Base-by-base conservation (phyloP, 345 rosid genomes). In the Streptanthus diversifolius region DNA sequence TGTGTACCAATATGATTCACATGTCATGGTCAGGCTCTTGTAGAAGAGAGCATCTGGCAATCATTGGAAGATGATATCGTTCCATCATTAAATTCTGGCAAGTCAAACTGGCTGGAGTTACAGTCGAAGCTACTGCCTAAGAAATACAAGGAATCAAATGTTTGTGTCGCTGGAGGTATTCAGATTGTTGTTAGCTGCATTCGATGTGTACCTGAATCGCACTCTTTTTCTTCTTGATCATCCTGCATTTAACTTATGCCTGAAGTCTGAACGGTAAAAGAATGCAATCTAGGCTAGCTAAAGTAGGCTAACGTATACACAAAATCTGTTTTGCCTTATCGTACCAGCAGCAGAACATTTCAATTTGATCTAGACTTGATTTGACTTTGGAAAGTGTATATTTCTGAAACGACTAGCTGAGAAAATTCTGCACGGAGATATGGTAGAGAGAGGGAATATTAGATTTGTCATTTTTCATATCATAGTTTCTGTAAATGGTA, bases 151-250 rank as follows among this genome's bases (percentile, higher is more conserved):
- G 92, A 90, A 77, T 84, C 96, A 64, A 91, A 87, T 74, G 77
- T 95, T 79, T 95, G 99, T 83, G 89, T 95, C 68, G 90, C 90
- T 65, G 99, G 99, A 90, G 99, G 99, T 95, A 88, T 80, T 90
- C 69, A 83, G 80, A 77, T 81, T 77, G 76, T 76, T 73, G 69
- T 80, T 55, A 37, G 74, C 30, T 70, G 68, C 62, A 43, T 76
- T 66, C 5, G 17, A 40, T 77, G 60, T 47, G 51, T 44, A 35
- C 41, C 21, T 68, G 25, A 52, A 29, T 54, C 55, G 45, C 2
- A 53, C 29, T 8, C 58, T n/a, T 37, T 14, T 73, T 44, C 48
- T 43, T 70, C 44, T 47, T 39, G 51, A 19, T 70, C 45, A 45
- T 75, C 43, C 39, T 63, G 60, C 39, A 21, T 19, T 29, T 19